Percentiles rank a stretch among this genome's conserved stretches.
Evolutionary conservation across 192 early-diverging fungal species (phyloP).

Genomic region (Entomortierella beljakovae): DNA sequence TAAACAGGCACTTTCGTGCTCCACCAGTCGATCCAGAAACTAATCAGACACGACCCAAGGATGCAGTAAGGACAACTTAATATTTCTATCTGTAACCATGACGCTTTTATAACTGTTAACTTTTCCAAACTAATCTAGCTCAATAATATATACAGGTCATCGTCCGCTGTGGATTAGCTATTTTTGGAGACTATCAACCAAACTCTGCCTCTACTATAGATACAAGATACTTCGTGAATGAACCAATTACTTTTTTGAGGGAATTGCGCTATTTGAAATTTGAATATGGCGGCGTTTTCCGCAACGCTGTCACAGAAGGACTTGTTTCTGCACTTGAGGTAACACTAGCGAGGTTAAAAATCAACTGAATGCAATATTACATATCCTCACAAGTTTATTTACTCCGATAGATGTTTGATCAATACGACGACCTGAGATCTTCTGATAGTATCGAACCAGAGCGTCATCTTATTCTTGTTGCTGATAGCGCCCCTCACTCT

Average conservation of each 20-base stretch:
- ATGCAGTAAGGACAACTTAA: constrained; percentile 59
- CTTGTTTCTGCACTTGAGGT: constrained; percentile 73
- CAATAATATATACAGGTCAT: too few species aligned
- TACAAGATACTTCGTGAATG: constrained; percentile 62
- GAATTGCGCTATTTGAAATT: constrained; percentile 60
- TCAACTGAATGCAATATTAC: not conserved
- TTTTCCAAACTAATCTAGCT: too few species aligned
- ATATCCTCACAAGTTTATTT: not conserved
- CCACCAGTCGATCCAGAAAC: constrained; percentile 63
- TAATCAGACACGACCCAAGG: constrained; percentile 59
- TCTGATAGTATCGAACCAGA: constrained; percentile 39
- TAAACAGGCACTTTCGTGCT: constrained; percentile 59
- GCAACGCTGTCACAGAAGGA: constrained; percentile 72
- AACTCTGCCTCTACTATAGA: constrained; percentile 61
- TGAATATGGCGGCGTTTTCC: constrained; percentile 63
- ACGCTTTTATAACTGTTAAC: too few species aligned
- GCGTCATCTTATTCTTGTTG: constrained; percentile 67
- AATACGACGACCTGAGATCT: constrained; percentile 47
- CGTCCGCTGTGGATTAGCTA: constrained; percentile 64
- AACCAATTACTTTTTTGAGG: constrained; percentile 57
- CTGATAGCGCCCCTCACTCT: constrained; percentile 60
- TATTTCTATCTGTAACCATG: too few species aligned
- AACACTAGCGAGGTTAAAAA: constrained; percentile 3
- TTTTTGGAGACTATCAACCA: constrained; percentile 68
- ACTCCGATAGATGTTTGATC: constrained; percentile 62